Percentiles rank a stretch among this genome's conserved stretches.
phyloP scores from a whole-genome alignment of 164 flowering plant species.

The Tetracentron sinense region DNA sequence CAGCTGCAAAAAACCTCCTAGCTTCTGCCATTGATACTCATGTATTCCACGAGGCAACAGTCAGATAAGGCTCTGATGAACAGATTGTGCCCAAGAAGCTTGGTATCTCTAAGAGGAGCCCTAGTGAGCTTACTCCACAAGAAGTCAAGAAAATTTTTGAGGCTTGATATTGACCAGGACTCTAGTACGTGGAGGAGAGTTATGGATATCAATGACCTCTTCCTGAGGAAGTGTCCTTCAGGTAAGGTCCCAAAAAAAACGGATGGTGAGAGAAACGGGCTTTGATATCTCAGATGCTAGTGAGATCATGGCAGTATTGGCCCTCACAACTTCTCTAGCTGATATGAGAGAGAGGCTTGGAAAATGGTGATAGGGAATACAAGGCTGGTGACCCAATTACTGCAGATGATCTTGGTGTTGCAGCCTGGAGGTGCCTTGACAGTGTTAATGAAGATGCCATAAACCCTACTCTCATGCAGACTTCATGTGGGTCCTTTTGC shows the following conservation, averaged over 20 bases:
- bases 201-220: conserved; percentile 96
- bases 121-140: conserved; percentile 82
- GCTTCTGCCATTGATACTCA: conserved; percentile 98
- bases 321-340: conserved; percentile 84
- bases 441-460: conserved; percentile 98
- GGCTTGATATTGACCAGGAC: conserved; percentile 92
- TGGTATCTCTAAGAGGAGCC: conserved; percentile 69
- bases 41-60: conserved; percentile 86
- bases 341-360: conserved; percentile 99
- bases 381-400: conserved; percentile 89
- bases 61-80: conserved; percentile 93
- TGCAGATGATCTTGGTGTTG: conserved; percentile 95
- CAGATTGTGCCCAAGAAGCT: conserved; percentile 85
- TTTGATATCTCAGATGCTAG: conserved; percentile 99
- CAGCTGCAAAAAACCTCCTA: conserved; percentile 97
- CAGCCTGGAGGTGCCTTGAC: conserved; percentile 99
- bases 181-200: conserved; percentile 96
- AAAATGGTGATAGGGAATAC: conserved; percentile 92
- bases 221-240: conserved; percentile 84
- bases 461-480: conserved; percentile 96
- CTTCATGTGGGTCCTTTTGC: conserved; percentile 99
- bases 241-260: conserved; percentile 97
- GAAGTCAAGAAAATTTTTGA: conserved; percentile 75
- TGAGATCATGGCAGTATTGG: conserved; percentile 99
- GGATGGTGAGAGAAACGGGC: conserved; percentile 94